Base-by-base conservation (phyloP, 2,329 filamentous ascomycete genomes). In the Aureobasidium sp. region DNA sequence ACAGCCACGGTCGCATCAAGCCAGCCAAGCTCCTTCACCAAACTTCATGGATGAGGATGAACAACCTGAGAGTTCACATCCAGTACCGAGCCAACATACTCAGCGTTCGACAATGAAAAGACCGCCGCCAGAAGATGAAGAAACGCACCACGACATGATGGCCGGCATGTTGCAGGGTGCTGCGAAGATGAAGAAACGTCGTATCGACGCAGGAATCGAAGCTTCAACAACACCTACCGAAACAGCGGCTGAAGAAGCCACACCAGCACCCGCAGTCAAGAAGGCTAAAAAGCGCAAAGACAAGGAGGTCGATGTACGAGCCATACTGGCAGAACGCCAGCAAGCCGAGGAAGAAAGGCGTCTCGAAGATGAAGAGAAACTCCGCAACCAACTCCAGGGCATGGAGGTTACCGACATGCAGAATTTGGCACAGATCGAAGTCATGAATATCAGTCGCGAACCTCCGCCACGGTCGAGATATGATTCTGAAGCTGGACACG, bases 171-270 rank as follows among this genome's bases (percentile, higher is more conserved):
- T 92, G 1, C 89, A 91, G 0, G 90, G 87, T 0, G 86, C 89
- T 3, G 85, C 88, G 31, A 85, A 85, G 5, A 83, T 91, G 70
- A 97, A 96, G 72, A 85, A 86, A n/a, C 86, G 88, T 24, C 85
- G 87, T 29, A 79, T 90, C 22, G 86, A 84, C 64, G 80, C 81
- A 40, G 39, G 65, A 29, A 33, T 39, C 0, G 49, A 53, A 24
- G 17, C 27, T 42, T 47, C 53, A 24, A 50, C 24, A 49, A 40
- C 37, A 14, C 37, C 33, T 12, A 22, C 47, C 2, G 31, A 27
- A 50, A 22, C 44, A 9, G 33, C 44, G 4, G 27, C 14, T 8
- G 49, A 49, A 39, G 64, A 67, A 42, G 7, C 29, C 11, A 29
- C 45, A 2, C 35, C 44, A 33, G 52, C 45, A 44, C 39, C 56